These are phyloP conservation scores for Sporobolomyces roseus DNA, from an alignment of 768 basidiomycete genomes.

Conservation along the genomic window DNA sequence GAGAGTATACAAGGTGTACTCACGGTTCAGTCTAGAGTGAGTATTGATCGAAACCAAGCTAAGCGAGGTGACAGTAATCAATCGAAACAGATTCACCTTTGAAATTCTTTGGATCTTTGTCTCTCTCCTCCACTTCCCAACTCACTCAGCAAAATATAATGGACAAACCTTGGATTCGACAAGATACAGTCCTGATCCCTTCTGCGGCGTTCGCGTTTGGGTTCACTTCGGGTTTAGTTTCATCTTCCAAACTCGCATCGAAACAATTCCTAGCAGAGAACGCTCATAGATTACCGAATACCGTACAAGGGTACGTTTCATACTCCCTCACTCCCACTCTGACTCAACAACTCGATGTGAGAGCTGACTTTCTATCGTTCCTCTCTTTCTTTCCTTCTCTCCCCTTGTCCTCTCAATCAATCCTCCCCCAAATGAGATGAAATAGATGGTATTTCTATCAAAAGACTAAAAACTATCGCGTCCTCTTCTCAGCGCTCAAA, in stretches of 20 bases:
- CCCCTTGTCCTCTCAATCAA: too few species aligned
- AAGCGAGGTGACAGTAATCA: too few species aligned
- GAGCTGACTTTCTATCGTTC: too few species aligned
- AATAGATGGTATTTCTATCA: slow-evolving; percentile 88
- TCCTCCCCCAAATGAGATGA: not conserved
- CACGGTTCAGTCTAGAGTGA: not conserved
- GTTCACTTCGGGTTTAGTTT: slow-evolving; percentile 50
- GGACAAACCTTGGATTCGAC: slow-evolving; percentile 7
- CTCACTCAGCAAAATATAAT: not conserved
- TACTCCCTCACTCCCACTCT: too few species aligned
- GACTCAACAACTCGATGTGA: too few species aligned
- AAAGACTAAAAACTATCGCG: slow-evolving; percentile 88
- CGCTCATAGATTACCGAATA: slow-evolving; percentile 77
- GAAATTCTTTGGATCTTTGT: not conserved
- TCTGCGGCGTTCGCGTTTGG: slow-evolving; percentile 29
- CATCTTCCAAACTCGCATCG: slow-evolving; percentile 66
- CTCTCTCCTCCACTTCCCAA: not conserved
- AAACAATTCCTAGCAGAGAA: slow-evolving; percentile 88
- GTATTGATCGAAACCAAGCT: not conserved
- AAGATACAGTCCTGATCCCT: slow-evolving; percentile 32
- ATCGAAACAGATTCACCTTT: too few species aligned
- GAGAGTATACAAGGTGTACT: not conserved
- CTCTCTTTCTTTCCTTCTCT: not conserved
- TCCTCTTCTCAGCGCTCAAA: slow-evolving; percentile 68
- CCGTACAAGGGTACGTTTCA: slow-evolving; percentile 60